Percentiles rank a stretch among this genome's conserved stretches.
phyloP scores from a whole-genome alignment of 176 grass and related monocot species.

The Raddia distichophylla region DNA sequence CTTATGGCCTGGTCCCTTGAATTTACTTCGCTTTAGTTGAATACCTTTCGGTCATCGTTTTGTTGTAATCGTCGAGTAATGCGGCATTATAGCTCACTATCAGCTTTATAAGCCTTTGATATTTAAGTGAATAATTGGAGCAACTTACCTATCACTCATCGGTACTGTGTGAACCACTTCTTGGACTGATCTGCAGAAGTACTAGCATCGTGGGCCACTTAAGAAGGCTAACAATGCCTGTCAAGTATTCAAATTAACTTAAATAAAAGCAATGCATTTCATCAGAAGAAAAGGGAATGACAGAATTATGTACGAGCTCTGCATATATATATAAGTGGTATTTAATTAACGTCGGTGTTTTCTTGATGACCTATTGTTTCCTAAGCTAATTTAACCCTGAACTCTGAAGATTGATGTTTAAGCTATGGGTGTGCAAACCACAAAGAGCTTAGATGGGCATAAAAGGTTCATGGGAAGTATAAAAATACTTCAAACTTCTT shows the following conservation, averaged over 20 bases:
- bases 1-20: not conserved
- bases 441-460: constrained; percentile 6
- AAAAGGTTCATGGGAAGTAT: not conserved
- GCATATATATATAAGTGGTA: not conserved
- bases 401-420: not conserved
- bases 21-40: constrained; percentile 13
- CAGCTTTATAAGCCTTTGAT: constrained; percentile 37
- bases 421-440: not conserved
- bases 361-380: not conserved
- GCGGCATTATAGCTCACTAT: constrained; percentile 27
- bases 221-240: not conserved
- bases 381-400: not conserved
- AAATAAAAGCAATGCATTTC: not conserved
- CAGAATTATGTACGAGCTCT: not conserved
- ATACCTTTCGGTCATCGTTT: constrained; percentile 22
- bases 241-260: constrained; percentile 15
- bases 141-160: constrained; percentile 36
- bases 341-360: not conserved
- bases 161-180: constrained; percentile 37
- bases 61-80: constrained; percentile 40
- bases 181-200: not conserved
- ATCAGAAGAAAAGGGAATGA: not conserved
- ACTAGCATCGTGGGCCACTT: not conserved
- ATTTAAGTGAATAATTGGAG: constrained; percentile 42
- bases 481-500: not conserved